Evolutionary conservation across 2,329 filamentous ascomycete genomes (phyloP), one percentile per base, ranked within the genome.

Genomic region (Alternaria triticimaculans): DNA sequence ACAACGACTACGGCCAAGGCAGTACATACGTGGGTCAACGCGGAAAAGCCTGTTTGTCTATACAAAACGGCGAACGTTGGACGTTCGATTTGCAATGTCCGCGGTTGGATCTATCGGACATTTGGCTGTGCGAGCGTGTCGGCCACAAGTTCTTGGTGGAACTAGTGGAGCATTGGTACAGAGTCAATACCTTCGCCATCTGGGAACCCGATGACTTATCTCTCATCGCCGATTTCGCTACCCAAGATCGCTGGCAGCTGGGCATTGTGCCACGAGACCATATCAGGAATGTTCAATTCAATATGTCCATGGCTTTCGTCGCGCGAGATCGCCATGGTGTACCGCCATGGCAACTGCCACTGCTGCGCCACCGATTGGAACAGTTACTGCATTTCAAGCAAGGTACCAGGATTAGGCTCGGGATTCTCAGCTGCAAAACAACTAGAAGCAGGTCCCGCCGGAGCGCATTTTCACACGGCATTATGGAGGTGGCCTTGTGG

Each of bases 301-400:
- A 28, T 5, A 28, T 28, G 4, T 28, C 26, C 28, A 41, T 41
- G 37, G 37, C 37, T 3, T 41, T 41, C 37, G 37, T 41, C 2
- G 15, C 0, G 0, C 37, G 37, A 18, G n/a, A 41, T 10, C 0
- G 1, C 8, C 4, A 41, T 3, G 37, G 37, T 0, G 3, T 0
- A 0, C 9, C 37, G 1, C 37, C 37, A 18, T 0, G 0, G 9
- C 37, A 41, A 41, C 1, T 41, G 37, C 37, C 37, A 0, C 33
- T 41, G 15, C 33, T 41, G 2, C 7, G 30, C 30, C 0, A 33
- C 0, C 0, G 14, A 37, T 0, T 37, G 14, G 33, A 37, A 4
- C 14, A 37, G 33, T n/a, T 37, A 0, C 33, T 37, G 7, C 33
- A 37, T 1, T 37, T 37, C 14, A 37, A n/a, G 2, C 33, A 0